Percentiles rank a stretch among this genome's conserved stretches.
Evolutionary conservation across 2,329 filamentous ascomycete species (phyloP).

Genomic region (Mycosphaerella sp.): DNA sequence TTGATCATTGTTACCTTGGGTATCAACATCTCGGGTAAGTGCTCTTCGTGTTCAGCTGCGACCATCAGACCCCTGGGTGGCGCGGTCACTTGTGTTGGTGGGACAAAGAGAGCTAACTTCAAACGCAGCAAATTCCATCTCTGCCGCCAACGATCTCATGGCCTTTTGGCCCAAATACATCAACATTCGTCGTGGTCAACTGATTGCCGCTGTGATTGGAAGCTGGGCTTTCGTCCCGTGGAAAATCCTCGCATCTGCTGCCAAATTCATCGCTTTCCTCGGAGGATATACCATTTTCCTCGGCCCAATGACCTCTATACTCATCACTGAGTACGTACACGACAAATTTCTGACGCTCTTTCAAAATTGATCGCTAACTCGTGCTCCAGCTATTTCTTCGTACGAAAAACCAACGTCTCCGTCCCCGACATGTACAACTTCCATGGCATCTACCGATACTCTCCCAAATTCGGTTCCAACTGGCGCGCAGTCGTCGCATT

Average conservation of each 20-base stretch:
- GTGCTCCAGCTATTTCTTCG: slow-evolving; percentile 44
- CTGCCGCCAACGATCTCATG: slow-evolving; percentile 49
- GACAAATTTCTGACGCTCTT: no score
- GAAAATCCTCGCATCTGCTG: slow-evolving; percentile 34
- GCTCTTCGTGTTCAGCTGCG: no score
- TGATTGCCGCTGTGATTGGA: slow-evolving; percentile 35
- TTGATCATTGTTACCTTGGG: slow-evolving; percentile 50
- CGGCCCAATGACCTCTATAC: slow-evolving; percentile 55
- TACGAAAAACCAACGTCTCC: slow-evolving; percentile 46
- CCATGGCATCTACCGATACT: slow-evolving; percentile 47
- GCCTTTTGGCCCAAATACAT: slow-evolving; percentile 48
- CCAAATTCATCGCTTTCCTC: slow-evolving; percentile 44
- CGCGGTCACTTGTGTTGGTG: no score
- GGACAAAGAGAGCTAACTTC: no score
- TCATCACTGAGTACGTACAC: slow-evolving; percentile 45
- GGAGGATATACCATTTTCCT: slow-evolving; percentile 60
- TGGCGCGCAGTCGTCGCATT: slow-evolving; percentile 55
- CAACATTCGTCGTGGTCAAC: slow-evolving; percentile 37
- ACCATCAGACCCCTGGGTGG: no score
- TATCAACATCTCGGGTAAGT: slow-evolving; percentile 41
- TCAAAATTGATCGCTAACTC: background rate
- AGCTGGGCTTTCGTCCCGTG: slow-evolving; percentile 37
- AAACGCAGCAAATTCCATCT: slow-evolving; percentile 43
- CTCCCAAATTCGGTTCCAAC: slow-evolving; percentile 43
- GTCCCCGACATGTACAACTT: slow-evolving; percentile 49